Evolutionary conservation across 306 rosid genomes (phyloP).

Genomic region (Dalbergia cultrata): DNA sequence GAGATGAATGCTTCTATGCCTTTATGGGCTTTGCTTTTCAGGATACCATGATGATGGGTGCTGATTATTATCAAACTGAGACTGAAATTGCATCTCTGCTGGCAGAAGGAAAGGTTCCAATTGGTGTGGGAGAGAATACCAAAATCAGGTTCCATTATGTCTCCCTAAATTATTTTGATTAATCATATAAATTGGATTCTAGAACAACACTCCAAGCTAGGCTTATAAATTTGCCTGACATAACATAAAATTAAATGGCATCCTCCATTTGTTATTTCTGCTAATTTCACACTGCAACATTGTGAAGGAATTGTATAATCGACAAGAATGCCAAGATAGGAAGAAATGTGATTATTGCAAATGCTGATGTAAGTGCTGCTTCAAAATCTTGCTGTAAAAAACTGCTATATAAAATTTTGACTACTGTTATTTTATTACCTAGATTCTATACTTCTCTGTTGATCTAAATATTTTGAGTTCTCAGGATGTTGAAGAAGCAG

Average conservation of each 20-base stretch:
- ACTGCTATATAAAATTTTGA: neutral
- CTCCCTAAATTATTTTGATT: constrained; percentile 25
- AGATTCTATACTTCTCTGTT: neutral
- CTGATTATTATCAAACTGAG: constrained; percentile 97
- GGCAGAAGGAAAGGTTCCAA: constrained; percentile 90
- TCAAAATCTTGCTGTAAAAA: constrained; percentile 10
- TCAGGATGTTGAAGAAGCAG: constrained; percentile 94
- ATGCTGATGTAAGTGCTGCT: constrained; percentile 71
- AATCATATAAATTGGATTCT: neutral
- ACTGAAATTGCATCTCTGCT: constrained; percentile 82
- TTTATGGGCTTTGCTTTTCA: constrained; percentile 50
- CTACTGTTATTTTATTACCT: neutral
- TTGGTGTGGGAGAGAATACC: constrained; percentile 95
- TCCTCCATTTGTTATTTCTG: neutral
- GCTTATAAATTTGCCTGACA: neutral
- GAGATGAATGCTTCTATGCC: constrained; percentile 27
- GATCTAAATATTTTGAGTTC: constrained; percentile 42
- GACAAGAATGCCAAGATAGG: constrained; percentile 99
- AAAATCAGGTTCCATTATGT: constrained; percentile 74
- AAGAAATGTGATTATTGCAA: constrained; percentile 76
- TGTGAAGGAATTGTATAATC: constrained; percentile 85
- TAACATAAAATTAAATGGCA: neutral
- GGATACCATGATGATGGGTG: constrained; percentile 99
- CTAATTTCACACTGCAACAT: constrained; percentile 33
- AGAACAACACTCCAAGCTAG: neutral